Evolutionary conservation across 345 rosid species (phyloP).

Genomic region (Lenwebbia sp.): DNA sequence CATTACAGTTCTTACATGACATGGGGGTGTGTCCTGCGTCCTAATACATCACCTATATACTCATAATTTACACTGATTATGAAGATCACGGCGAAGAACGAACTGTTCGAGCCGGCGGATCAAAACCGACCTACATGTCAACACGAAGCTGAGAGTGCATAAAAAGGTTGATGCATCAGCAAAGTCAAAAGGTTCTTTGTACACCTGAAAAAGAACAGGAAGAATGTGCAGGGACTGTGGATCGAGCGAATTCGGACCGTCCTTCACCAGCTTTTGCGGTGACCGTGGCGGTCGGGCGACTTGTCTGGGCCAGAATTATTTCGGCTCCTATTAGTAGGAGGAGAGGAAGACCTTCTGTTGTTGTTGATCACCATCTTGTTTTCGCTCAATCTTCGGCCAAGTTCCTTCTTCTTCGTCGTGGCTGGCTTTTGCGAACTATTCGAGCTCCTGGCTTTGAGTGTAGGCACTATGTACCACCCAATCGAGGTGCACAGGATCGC

Average conservation of each 20-base stretch:
- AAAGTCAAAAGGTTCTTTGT: not conserved
- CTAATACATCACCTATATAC: not conserved
- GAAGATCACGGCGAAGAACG: not conserved
- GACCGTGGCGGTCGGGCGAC: constrained; percentile 4
- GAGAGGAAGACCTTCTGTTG: constrained; percentile 8
- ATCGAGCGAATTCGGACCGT: not conserved
- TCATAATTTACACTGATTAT: constrained; percentile 15
- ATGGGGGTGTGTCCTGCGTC: not conserved
- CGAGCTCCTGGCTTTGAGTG: constrained; percentile 13
- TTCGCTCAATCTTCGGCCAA: constrained; percentile 33
- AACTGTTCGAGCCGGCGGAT: not conserved
- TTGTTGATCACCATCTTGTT: not conserved
- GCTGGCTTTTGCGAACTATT: constrained; percentile 2
- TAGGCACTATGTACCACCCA: constrained; percentile 63
- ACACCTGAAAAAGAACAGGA: not conserved
- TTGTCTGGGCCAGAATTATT: not conserved
- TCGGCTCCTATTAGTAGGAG: not conserved
- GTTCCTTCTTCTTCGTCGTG: constrained; percentile 35
- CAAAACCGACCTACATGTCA: not conserved
- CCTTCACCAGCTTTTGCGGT: constrained; percentile 18
- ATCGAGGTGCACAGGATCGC: constrained; percentile 50
- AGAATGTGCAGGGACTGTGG: not conserved
- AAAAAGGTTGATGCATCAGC: not conserved
- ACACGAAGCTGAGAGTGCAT: not conserved
- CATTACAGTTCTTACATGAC: not conserved